Percentiles rank a stretch among this genome's conserved stretches.
Evolutionary conservation across 1,284 basidiomycete genomes (phyloP).

Genomic region (Pseudomicrostroma phylloplanum): DNA sequence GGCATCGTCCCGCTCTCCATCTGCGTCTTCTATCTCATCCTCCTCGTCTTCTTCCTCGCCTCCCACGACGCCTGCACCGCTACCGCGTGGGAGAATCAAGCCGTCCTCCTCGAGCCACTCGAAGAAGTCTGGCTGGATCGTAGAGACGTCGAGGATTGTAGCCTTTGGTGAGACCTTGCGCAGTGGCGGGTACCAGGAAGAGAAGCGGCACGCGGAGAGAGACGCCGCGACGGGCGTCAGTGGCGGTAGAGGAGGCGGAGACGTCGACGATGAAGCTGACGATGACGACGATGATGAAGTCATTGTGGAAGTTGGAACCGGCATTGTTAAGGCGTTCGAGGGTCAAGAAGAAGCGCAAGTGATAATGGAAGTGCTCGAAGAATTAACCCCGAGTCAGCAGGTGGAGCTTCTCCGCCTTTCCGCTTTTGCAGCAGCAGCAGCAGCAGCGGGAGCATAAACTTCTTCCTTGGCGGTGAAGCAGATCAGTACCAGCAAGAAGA

Average conservation of each 20-base stretch:
- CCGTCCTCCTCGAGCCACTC: slow-evolving; percentile 72
- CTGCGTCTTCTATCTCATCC: slow-evolving; percentile 9
- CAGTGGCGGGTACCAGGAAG: slow-evolving; percentile 77
- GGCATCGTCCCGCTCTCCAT: slow-evolving; percentile 25
- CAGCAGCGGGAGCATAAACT: too few relatives aligned
- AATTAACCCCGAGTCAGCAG: too few relatives aligned
- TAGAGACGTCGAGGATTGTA: slow-evolving; percentile 62
- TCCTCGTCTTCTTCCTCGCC: slow-evolving; percentile 56
- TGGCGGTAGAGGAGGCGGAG: slow-evolving; percentile 58
- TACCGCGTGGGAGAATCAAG: slow-evolving; percentile 73
- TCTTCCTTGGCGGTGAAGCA: too few relatives aligned
- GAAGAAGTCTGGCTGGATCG: slow-evolving; percentile 63
- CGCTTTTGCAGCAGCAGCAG: too few relatives aligned
- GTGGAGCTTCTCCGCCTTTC: too few relatives aligned
- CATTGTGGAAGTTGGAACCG: slow-evolving; percentile 2
- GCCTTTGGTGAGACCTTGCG: slow-evolving; percentile 67
- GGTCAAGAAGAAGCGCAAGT: background rate
- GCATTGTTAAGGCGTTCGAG: background rate
- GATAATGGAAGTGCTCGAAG: too few relatives aligned
- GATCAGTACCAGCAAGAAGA: too few relatives aligned
- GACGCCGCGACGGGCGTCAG: slow-evolving; percentile 63
- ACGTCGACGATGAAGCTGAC: background rate
- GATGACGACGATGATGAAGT: background rate
- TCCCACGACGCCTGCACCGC: slow-evolving; percentile 54
- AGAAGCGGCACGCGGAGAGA: slow-evolving; percentile 61